Conservation (phyloP, 331 rosid species). For the Dryas integrifolia region DNA sequence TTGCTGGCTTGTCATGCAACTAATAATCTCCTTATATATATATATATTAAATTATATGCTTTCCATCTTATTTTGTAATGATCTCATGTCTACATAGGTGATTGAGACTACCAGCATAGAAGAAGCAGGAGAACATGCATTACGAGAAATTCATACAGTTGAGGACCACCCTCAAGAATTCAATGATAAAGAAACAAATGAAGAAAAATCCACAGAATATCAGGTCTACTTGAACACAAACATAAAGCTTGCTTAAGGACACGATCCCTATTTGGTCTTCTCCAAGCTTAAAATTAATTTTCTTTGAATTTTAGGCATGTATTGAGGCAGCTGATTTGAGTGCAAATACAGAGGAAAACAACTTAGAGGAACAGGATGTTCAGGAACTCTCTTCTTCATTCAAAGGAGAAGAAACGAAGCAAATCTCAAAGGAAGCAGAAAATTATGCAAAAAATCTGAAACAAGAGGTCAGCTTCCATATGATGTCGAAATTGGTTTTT, state of each 20-base stretch:
- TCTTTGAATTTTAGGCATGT: slow-evolving; percentile 19
- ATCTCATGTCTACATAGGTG: slow-evolving; percentile 15
- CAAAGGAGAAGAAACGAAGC: neutral
- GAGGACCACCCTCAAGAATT: slow-evolving; percentile 13
- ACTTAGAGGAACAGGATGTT: slow-evolving; percentile 11
- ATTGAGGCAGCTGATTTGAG: slow-evolving; percentile 17
- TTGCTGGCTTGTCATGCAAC: neutral
- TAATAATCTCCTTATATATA: neutral
- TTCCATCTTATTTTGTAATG: neutral
- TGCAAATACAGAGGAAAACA: slow-evolving; percentile 13
- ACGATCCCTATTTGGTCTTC: neutral
- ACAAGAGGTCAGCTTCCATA: slow-evolving; percentile 29
- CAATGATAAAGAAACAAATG: slow-evolving; percentile 1
- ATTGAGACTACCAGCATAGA: slow-evolving; percentile 8
- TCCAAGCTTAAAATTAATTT: neutral
- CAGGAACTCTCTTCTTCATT: slow-evolving; percentile 9
- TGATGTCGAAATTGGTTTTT: neutral
- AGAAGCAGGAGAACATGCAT: slow-evolving; percentile 14
- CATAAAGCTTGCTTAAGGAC: neutral
- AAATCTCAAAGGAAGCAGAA: slow-evolving; percentile 18
- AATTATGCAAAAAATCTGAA: slow-evolving; percentile 1
- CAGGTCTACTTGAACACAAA: slow-evolving; percentile 15
- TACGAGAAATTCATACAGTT: slow-evolving; percentile 7
- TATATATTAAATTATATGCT: neutral
- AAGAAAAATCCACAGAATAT: slow-evolving; percentile 12